These are phyloP conservation scores for Gaeumannomyces sp. DNA, from an alignment of 2,329 filamentous ascomycete species.

Conservation along the genomic window DNA sequence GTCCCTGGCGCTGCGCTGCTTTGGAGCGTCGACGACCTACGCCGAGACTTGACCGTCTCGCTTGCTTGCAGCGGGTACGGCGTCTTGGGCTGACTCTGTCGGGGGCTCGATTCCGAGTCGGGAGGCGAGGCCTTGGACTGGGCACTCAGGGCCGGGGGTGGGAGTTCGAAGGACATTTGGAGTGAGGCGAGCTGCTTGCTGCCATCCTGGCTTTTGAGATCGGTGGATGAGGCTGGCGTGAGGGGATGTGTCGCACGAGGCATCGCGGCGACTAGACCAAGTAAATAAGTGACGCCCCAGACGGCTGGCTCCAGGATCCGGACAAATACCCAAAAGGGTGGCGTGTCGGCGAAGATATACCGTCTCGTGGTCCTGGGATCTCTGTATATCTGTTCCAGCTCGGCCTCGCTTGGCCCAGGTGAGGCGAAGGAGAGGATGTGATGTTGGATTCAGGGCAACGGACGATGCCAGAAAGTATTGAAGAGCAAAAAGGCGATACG, in stretches of 20 bases:
- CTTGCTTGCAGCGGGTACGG: slow-evolving; percentile 22
- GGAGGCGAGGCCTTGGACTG: slow-evolving; percentile 22
- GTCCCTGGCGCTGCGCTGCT: slow-evolving; percentile 43
- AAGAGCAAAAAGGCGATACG: neutral
- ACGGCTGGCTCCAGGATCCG: too few relatives aligned
- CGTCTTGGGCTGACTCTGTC: slow-evolving; percentile 3
- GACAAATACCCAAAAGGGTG: neutral
- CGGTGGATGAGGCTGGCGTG: slow-evolving; percentile 73
- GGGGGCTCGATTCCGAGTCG: slow-evolving; percentile 3
- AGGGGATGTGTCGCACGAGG: slow-evolving; percentile 61
- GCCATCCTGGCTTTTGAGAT: slow-evolving; percentile 68
- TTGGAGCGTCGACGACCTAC: slow-evolving; percentile 36
- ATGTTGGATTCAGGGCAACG: neutral
- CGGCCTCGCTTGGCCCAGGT: neutral
- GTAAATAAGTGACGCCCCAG: neutral
- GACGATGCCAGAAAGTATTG: neutral
- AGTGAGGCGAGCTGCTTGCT: slow-evolving; percentile 52
- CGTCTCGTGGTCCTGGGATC: neutral
- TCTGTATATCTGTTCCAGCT: neutral
- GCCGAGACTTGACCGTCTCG: slow-evolving; percentile 44
- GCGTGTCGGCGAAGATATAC: neutral
- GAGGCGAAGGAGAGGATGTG: neutral
- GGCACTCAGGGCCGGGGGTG: slow-evolving; percentile 63
- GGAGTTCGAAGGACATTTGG: slow-evolving; percentile 67
- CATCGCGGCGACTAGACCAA: slow-evolving; percentile 38